Conservation (phyloP, 2,329 filamentous ascomycete species). For the Monosporascus cannonballus region DNA sequence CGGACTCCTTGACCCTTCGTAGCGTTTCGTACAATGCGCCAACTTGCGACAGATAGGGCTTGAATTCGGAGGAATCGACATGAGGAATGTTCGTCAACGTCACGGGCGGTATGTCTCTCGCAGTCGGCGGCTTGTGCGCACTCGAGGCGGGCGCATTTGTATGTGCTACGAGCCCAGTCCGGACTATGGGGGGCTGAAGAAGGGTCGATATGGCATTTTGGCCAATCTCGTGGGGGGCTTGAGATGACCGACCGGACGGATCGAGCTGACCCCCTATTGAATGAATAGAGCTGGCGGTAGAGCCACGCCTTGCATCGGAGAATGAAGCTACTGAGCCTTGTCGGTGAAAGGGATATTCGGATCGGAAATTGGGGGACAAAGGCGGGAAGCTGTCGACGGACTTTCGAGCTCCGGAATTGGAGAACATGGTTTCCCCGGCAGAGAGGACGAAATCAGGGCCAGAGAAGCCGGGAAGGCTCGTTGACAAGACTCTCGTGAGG, state of each 20-base stretch:
- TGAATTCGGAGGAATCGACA: conserved; percentile 74
- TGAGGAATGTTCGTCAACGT: conserved; percentile 82
- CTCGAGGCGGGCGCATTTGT: conserved; percentile 63
- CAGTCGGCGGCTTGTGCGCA: conserved; percentile 74
- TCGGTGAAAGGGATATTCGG: conserved; percentile 55
- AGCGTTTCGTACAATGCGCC: conserved; percentile 85
- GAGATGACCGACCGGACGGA: conserved; percentile 49
- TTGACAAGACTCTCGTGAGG: conserved; percentile 28
- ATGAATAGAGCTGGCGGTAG: conserved; percentile 79
- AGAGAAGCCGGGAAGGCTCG: conserved; percentile 29
- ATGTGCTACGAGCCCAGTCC: conserved; percentile 79
- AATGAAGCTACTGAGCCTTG: conserved; percentile 42
- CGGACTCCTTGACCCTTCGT: conserved; percentile 72
- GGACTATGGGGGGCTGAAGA: conserved; percentile 83
- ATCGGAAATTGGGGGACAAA: conserved; percentile 42
- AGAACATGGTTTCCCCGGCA: conserved; percentile 46
- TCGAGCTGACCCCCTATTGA: conserved; percentile 84
- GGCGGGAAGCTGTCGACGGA: conserved; percentile 60
- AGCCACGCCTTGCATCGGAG: conserved; percentile 60
- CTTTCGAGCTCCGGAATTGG: conserved; percentile 52
- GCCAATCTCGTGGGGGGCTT: conserved; percentile 61
- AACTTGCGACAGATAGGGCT: conserved; percentile 77
- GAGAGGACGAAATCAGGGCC: conserved; percentile 13
- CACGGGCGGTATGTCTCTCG: conserved; percentile 88
- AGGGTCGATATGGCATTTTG: conserved; percentile 94